phyloP scores from a whole-genome alignment of 257 asterid species.

The Anisodus tanguticus region DNA sequence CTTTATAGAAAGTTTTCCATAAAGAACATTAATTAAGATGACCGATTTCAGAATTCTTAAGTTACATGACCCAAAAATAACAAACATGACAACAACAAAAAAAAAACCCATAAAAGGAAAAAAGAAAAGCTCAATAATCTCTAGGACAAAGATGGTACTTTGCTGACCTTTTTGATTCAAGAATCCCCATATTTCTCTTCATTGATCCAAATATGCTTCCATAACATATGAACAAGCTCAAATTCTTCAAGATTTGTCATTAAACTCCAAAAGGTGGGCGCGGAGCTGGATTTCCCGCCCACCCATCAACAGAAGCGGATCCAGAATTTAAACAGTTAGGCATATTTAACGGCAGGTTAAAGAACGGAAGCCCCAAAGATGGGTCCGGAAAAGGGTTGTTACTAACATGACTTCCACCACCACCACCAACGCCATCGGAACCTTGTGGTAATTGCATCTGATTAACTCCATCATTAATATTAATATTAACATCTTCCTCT shows the following conservation, averaged over 20 bases:
- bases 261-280: slow-evolving; percentile 47
- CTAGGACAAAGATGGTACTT: slow-evolving; percentile 22
- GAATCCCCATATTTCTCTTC: slow-evolving; percentile 28
- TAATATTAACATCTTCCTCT: slow-evolving; percentile 40
- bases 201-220: slow-evolving; percentile 31
- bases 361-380: slow-evolving; percentile 70
- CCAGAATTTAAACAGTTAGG: slow-evolving; percentile 54
- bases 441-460: slow-evolving; percentile 45
- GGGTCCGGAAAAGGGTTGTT: slow-evolving; percentile 58
- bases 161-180: slow-evolving; percentile 39
- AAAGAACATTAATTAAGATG: slow-evolving; percentile 15
- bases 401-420: slow-evolving; percentile 35
- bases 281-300: slow-evolving; percentile 62
- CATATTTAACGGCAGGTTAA: slow-evolving; percentile 72
- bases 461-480: slow-evolving; percentile 41
- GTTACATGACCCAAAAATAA: slow-evolving; percentile 30
- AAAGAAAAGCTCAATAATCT: slow-evolving; percentile 30
- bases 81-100: background rate
- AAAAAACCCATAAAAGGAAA: background rate
- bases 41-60: slow-evolving; percentile 31
- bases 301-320: slow-evolving; percentile 54
- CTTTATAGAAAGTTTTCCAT: slow-evolving; percentile 24
- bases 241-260: background rate
- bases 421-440: slow-evolving; percentile 31
- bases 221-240: background rate